Base-by-base conservation (phyloP, 2,329 filamentous ascomycete species). In the Colletotrichum tropicale region DNA sequence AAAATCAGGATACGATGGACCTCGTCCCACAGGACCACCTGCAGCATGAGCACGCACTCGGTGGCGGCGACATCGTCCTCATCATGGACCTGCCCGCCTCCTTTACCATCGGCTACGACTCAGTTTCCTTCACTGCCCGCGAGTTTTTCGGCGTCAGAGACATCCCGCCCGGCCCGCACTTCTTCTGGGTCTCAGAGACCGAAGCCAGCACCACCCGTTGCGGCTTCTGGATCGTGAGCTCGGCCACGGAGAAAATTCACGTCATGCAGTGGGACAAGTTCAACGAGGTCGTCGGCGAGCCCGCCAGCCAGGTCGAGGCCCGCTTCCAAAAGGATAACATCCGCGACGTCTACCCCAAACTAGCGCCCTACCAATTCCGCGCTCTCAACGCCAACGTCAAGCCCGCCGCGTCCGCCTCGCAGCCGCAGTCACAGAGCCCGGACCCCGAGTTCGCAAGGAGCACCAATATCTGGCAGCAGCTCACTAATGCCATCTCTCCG, bases 101-200 rank as follows among this genome's bases (percentile, higher is more conserved):
- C 48, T 89, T 89, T 72, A 89, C 86, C 3, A 82, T 93, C 21
- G 90, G 90, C 60, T 90, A 88, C 78, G 90, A 92, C 78, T 84
- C 86, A 4, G 81, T 88, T 61, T 87, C 88, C 3, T 86, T 91
- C 76, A 88, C 85, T 18, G 85, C 86, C 7, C 84, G 82, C 55
- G 82, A 86, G 26, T 90, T 92, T 78, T 83, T 84, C 9, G 91
- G 91, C 24, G 85, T 93, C 73, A 87, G 87, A 26, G 86, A 90
- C 70, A 84, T 93, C 30, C 90, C 91, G 0, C 80, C 85, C 0
- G 92, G 92, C 0, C 81, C 88, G 16, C 92, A 93, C 80, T 89
- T 93, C 74, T 84, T 93, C 73, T 93, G 91, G 91, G 87, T 89
- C 32, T 86, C 91, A 3, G 86, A 89, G 26, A 85, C 87, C 0